Conservation (phyloP, 169 alveolate genomes). For the Eimeria acervulina region DNA sequence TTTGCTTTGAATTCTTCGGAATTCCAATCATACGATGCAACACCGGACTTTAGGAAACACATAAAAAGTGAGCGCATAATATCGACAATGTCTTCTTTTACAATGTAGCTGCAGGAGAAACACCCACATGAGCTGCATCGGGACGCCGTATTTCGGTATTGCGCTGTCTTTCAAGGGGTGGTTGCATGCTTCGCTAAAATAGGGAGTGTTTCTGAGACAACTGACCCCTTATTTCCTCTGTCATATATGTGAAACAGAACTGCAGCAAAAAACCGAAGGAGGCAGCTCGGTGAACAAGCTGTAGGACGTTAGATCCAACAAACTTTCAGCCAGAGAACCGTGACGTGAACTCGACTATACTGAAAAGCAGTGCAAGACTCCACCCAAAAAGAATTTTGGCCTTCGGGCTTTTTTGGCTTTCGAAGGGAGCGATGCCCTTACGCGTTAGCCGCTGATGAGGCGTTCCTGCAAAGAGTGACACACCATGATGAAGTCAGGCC, state of each 20-base stretch:
- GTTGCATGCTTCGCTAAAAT: neutral
- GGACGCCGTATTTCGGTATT: neutral
- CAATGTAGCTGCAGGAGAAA: conserved; percentile 71
- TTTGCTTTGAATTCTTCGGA: conserved; percentile 81
- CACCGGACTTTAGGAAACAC: conserved; percentile 82
- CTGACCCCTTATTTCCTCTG: conserved; percentile 84
- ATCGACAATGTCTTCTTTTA: conserved; percentile 78
- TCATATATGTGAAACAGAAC: conserved; percentile 84
- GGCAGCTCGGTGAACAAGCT: neutral
- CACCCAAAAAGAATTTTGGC: neutral
- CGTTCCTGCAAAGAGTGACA: conserved; percentile 55
- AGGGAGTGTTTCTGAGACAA: neutral
- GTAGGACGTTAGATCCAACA: neutral
- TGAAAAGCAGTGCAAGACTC: neutral
- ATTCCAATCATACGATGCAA: conserved; percentile 80
- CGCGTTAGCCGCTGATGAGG: conserved; percentile 81
- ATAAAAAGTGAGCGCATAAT: conserved; percentile 80
- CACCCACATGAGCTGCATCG: neutral
- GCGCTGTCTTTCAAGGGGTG: neutral
- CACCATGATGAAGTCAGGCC: neutral
- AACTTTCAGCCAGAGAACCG: neutral
- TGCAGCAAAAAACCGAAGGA: conserved; percentile 47
- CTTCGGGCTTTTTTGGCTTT: neutral
- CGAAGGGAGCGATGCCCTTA: neutral
- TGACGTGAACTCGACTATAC: neutral